Evolutionary conservation across 2,329 filamentous ascomycete genomes (phyloP).

Genomic region (Leptographium procerum): DNA sequence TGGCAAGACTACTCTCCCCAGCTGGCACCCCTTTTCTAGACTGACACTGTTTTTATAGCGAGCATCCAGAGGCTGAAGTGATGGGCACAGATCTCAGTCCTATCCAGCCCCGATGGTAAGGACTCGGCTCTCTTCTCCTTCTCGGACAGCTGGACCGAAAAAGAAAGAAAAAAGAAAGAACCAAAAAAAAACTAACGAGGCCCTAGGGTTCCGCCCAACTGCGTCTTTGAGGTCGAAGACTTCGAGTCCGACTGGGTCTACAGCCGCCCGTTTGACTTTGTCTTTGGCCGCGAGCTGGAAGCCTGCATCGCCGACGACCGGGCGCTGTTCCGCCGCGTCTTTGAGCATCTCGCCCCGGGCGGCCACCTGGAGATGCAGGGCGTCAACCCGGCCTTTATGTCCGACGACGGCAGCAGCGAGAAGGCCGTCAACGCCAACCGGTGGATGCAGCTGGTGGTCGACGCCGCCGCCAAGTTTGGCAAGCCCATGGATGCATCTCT

Average conservation of each 20-base stretch:
- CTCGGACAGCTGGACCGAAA: too few relatives aligned
- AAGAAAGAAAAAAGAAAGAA: not conserved
- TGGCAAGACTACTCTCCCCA: too few relatives aligned
- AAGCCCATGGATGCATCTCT: not conserved
- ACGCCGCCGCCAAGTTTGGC: not conserved
- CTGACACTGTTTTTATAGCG: constrained; percentile 6
- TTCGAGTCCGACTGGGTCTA: constrained; percentile 15
- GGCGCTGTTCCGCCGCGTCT: constrained; percentile 8
- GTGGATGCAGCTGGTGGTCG: not conserved
- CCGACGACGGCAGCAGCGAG: constrained; percentile 12
- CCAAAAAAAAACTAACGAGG: not conserved
- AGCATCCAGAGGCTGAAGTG: constrained; percentile 26
- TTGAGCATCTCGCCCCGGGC: constrained; percentile 10
- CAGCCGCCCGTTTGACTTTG: constrained; percentile 12
- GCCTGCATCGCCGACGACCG: constrained; percentile 3
- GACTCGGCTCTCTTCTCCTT: not conserved
- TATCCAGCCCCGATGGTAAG: constrained; percentile 14
- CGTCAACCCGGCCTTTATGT: constrained; percentile 4
- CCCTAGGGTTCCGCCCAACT: constrained; percentile 7
- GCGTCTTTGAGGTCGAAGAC: constrained; percentile 13
- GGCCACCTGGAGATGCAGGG: constrained; percentile 13
- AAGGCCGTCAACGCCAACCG: not conserved
- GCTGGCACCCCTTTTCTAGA: too few relatives aligned
- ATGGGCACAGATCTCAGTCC: constrained; percentile 31
- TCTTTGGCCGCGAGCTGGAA: constrained; percentile 12